Evolutionary conservation across 306 rosid genomes (phyloP).

Genomic region (Ochetophila trinervis): DNA sequence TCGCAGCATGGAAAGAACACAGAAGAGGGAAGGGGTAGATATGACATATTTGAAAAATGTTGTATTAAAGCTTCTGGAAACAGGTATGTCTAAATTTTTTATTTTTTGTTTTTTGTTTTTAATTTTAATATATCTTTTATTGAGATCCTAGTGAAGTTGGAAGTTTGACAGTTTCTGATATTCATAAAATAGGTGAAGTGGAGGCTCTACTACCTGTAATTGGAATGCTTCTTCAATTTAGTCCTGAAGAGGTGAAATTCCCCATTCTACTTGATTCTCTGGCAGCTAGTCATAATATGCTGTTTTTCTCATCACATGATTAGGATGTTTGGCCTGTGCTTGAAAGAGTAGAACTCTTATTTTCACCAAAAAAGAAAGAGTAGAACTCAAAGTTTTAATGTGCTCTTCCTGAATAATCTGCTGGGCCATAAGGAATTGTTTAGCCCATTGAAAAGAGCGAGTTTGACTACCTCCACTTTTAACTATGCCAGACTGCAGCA

Average conservation of each 20-base stretch:
- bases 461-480: no score
- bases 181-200: constrained; percentile 71
- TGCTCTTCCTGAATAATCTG: no score
- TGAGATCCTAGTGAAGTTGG: background rate
- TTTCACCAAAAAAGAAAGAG: no score
- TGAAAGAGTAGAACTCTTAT: no score
- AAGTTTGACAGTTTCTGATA: constrained; percentile 8
- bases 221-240: constrained; percentile 97
- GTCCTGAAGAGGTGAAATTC: constrained; percentile 87
- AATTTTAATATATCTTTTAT: background rate
- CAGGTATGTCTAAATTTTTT: constrained; percentile 44
- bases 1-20: constrained; percentile 73
- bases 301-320: background rate
- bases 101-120: background rate
- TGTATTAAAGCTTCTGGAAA: constrained; percentile 94
- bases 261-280: constrained; percentile 11
- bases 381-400: no score
- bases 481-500: no score
- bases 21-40: constrained; percentile 97
- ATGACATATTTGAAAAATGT: constrained; percentile 93
- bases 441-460: no score
- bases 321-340: background rate
- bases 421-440: no score
- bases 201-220: constrained; percentile 91
- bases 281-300: background rate